phyloP scores from a whole-genome alignment of 2,329 filamentous ascomycete genomes.

The Fusarium tuaranense region DNA sequence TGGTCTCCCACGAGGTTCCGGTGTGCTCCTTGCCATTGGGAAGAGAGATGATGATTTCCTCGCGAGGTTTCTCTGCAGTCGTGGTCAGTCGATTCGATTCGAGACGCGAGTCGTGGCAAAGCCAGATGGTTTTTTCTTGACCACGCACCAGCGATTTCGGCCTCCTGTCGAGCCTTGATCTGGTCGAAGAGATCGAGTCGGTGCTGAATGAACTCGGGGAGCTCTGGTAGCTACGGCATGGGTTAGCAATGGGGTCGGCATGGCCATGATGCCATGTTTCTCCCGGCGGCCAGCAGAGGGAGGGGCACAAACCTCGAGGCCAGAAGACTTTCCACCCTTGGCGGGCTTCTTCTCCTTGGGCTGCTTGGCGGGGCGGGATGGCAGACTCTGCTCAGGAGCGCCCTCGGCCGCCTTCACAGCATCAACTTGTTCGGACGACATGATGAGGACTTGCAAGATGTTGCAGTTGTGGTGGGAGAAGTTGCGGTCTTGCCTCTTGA shows the following conservation, averaged over 20 bases:
- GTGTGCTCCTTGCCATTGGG: conserved; percentile 76
- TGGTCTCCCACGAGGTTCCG: conserved; percentile 92
- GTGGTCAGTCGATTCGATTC: conserved; percentile 38
- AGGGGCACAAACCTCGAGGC: conserved; percentile 58
- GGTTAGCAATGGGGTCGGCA: conserved; percentile 35
- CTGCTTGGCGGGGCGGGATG: conserved; percentile 52
- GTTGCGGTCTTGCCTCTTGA: conserved; percentile 34
- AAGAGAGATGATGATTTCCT: conserved; percentile 80
- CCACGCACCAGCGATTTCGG: conserved; percentile 68
- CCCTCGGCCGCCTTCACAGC: conserved; percentile 50
- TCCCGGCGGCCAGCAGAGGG: conserved; percentile 1
- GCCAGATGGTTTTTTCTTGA: conserved; percentile 5
- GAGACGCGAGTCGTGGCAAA: conserved; percentile 3
- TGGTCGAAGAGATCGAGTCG: conserved; percentile 90
- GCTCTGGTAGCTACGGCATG: conserved; percentile 51
- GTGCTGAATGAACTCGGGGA: conserved; percentile 83
- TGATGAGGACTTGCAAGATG: conserved; percentile 40
- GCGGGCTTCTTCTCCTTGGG: conserved; percentile 52
- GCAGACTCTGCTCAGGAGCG: conserved; percentile 49
- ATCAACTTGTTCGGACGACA: conserved; percentile 54
- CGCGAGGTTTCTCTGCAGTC: conserved; percentile 72
- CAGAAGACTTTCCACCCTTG: conserved; percentile 71
- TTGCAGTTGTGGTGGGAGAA: conserved; percentile 42
- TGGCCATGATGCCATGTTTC: conserved; percentile 10
- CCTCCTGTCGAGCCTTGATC: conserved; percentile 85